Evolutionary conservation across 192 early-diverging fungal genomes (phyloP).

Genomic region (Coemansia sp.): DNA sequence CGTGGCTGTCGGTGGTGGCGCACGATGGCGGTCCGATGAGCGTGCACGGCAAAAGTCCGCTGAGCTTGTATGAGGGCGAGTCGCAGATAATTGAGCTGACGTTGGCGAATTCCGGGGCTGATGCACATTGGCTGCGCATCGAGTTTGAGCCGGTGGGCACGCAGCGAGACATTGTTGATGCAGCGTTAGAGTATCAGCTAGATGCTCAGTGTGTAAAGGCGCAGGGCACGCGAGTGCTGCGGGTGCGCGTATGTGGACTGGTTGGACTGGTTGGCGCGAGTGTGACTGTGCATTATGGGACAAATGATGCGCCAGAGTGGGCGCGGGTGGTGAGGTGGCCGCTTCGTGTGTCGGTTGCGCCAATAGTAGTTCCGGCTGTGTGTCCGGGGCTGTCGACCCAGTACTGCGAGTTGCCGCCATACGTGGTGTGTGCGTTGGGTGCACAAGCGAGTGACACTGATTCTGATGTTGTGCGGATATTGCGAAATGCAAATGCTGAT

Average conservation of each 20-base stretch:
- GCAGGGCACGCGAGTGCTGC: conserved; percentile 8
- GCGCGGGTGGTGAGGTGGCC: conserved; percentile 39
- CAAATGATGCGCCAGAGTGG: conserved; percentile 13
- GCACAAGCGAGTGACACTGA: background rate
- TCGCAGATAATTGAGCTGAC: conserved; percentile 17
- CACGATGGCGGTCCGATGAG: conserved; percentile 19
- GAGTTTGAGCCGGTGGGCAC: conserved; percentile 34
- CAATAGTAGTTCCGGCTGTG: conserved; percentile 20
- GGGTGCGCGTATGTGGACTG: conserved; percentile 29
- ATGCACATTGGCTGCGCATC: conserved; percentile 20
- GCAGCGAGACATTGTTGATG: conserved; percentile 27
- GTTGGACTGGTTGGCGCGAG: conserved; percentile 24
- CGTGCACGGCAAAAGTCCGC: conserved; percentile 29
- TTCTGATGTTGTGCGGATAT: conserved; percentile 10
- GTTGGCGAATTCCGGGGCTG: conserved; percentile 23
- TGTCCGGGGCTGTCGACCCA: conserved; percentile 3
- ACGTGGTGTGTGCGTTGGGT: conserved; percentile 20
- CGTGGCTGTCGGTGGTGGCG: conserved; percentile 18
- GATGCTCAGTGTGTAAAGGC: background rate
- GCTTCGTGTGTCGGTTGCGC: conserved; percentile 31
- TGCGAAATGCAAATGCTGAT: conserved; percentile 10
- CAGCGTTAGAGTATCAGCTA: conserved; percentile 30
- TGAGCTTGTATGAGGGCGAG: conserved; percentile 50
- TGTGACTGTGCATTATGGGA: conserved; percentile 36
- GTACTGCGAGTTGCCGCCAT: conserved; percentile 35